phyloP scores from a whole-genome alignment of 116 monocot genomes.

The Trichopus zeylanicus region DNA sequence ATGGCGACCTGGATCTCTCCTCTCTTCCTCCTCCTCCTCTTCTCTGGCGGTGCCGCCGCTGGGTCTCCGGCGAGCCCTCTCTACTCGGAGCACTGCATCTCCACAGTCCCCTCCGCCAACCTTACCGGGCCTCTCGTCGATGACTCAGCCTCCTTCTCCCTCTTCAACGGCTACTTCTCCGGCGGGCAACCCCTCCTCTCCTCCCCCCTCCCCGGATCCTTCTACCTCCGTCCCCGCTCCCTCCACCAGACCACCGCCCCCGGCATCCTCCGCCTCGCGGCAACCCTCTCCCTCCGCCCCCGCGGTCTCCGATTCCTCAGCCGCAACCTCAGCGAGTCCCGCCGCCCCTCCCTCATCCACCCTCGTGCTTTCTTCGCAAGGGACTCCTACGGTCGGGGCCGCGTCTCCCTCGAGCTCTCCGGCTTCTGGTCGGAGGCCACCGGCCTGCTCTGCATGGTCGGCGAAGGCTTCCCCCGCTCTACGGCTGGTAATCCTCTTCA shows the following conservation, averaged over 20 bases:
- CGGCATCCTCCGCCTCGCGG: constrained; percentile 15
- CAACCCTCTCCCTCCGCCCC: constrained; percentile 1
- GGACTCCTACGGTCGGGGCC: too few species aligned
- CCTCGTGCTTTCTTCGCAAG: background rate
- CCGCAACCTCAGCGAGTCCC: background rate
- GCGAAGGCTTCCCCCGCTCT: background rate
- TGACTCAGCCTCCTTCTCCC: background rate
- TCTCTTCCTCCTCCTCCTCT: background rate
- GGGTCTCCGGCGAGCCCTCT: background rate
- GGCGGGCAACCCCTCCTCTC: background rate
- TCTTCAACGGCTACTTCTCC: constrained; percentile 11
- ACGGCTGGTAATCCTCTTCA: background rate
- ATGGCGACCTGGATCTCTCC: background rate
- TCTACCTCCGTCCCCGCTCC: constrained; percentile 5
- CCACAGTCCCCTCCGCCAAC: constrained; percentile 12
- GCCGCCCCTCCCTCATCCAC: constrained; percentile 11
- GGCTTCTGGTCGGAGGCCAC: constrained; percentile 29
- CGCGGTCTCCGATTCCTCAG: background rate
- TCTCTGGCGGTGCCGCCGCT: background rate
- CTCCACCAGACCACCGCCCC: constrained; percentile 9
- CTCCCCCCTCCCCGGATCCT: constrained; percentile 3
- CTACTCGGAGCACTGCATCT: background rate
- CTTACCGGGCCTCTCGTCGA: background rate
- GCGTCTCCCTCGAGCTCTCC: constrained; percentile 1
- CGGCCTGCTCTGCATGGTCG: constrained; percentile 32